A percentile compares a stretch with the other conserved stretches of the same genome.
Conservation (phyloP, 768 basidiomycete genomes). For the Kwoniella europaea region DNA sequence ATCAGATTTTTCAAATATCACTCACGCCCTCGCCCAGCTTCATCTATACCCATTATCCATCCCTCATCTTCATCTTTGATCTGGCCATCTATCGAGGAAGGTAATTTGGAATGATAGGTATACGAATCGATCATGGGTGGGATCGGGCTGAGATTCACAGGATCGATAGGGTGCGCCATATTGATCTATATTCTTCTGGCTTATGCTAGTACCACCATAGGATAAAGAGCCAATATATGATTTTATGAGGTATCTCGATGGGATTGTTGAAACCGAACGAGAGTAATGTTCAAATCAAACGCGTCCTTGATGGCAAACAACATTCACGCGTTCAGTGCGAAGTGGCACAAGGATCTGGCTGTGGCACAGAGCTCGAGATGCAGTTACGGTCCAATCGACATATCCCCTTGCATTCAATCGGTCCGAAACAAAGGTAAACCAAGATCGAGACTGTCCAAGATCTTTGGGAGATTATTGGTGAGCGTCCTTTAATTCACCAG, state of each 20-base stretch:
- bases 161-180: constrained; percentile 30
- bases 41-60: constrained; percentile 97
- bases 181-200: not conserved
- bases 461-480: not conserved
- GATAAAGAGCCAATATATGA: no score
- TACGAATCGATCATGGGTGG: constrained; percentile 46
- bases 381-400: not conserved
- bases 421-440: not conserved
- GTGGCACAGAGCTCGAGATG: not conserved
- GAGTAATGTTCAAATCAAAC: constrained; percentile 11
- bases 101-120: constrained; percentile 50
- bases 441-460: not conserved
- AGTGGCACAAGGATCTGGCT: not conserved
- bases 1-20: constrained; percentile 5
- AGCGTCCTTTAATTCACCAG: not conserved
- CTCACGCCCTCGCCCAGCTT: constrained; percentile 85
- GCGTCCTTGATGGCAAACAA: not conserved
- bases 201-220: no score
- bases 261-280: not conserved
- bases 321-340: not conserved
- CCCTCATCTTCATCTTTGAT: constrained; percentile 58
- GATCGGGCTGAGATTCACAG: constrained; percentile 44
- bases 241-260: no score
- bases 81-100: not conserved
- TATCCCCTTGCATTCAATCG: not conserved